Evolutionary conservation across 2,329 filamentous ascomycete species (phyloP).

Genomic region (Harringtonia aguacate): DNA sequence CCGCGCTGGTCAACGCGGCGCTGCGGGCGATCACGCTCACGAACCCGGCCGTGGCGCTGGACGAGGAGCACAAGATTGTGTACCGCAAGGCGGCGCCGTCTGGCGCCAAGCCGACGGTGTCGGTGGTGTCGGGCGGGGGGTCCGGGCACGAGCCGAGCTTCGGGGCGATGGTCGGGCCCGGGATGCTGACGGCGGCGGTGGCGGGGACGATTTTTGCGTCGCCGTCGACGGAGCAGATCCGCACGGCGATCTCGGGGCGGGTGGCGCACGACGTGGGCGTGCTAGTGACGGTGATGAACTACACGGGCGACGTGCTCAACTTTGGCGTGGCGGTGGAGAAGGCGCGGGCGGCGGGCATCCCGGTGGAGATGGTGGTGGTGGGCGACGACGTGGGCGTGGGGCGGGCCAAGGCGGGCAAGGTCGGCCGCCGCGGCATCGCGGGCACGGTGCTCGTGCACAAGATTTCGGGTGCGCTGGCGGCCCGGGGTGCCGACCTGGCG

Average conservation of each 20-base stretch:
- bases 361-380: slow-evolving; percentile 83
- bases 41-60: slow-evolving; percentile 74
- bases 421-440: slow-evolving; percentile 81
- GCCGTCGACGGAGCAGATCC: slow-evolving; percentile 69
- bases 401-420: slow-evolving; percentile 72
- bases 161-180: slow-evolving; percentile 71
- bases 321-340: slow-evolving; percentile 93
- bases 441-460: slow-evolving; percentile 89
- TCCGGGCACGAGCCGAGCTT: slow-evolving; percentile 88
- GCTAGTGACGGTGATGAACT: slow-evolving; percentile 91
- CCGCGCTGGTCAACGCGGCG: slow-evolving; percentile 65
- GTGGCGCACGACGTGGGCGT: slow-evolving; percentile 55
- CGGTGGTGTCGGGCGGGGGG: slow-evolving; percentile 77
- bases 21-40: slow-evolving; percentile 69
- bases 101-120: slow-evolving; percentile 52
- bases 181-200: slow-evolving; percentile 70
- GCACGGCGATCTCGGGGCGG: slow-evolving; percentile 60
- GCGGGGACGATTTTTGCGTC: slow-evolving; percentile 77
- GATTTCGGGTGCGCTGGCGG: slow-evolving; percentile 74
- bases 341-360: slow-evolving; percentile 65
- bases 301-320: slow-evolving; percentile 81
- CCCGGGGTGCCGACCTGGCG: slow-evolving; percentile 53
- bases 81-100: slow-evolving; percentile 51
- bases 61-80: slow-evolving; percentile 71
- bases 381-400: slow-evolving; percentile 90